phyloP scores from a whole-genome alignment of 768 basidiomycete genomes.

The Vararia minispora region DNA sequence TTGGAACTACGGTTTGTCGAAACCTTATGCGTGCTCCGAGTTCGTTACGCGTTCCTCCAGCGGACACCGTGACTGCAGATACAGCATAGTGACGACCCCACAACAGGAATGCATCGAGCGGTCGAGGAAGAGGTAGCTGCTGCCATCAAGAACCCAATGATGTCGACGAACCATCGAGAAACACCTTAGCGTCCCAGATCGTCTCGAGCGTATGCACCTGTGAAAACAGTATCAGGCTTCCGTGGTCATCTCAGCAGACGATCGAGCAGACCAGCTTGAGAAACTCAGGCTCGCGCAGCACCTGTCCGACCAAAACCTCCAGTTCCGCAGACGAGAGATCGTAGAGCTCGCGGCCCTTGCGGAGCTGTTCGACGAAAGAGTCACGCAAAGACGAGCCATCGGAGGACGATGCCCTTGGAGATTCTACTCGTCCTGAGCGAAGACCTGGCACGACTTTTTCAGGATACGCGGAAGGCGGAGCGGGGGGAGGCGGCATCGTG shows the following conservation, averaged over 20 bases:
- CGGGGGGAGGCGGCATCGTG: not conserved
- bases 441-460: conserved; percentile 2
- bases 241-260: not conserved
- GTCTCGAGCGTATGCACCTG: conserved; percentile 44
- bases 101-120: no score
- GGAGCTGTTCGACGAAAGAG: conserved; percentile 29
- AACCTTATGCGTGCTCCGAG: no score
- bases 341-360: conserved; percentile 39
- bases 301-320: conserved; percentile 44
- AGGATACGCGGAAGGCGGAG: conserved; percentile 1
- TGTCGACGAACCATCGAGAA: no score
- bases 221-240: not conserved
- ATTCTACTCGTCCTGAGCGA: conserved; percentile 5
- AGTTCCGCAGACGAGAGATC: conserved; percentile 38
- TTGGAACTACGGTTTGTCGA: no score
- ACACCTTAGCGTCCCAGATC: conserved; percentile 30
- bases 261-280: conserved; percentile 44
- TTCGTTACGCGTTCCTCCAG: no score
- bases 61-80: no score
- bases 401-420: conserved; percentile 6
- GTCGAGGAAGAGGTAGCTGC: no score
- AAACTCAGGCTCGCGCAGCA: conserved; percentile 72
- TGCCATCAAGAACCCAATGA: no score
- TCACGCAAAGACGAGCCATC: conserved; percentile 8
- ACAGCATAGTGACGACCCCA: no score